phyloP scores from a whole-genome alignment of 2,329 filamentous ascomycete genomes.

The Sporothrix dimorphospora region DNA sequence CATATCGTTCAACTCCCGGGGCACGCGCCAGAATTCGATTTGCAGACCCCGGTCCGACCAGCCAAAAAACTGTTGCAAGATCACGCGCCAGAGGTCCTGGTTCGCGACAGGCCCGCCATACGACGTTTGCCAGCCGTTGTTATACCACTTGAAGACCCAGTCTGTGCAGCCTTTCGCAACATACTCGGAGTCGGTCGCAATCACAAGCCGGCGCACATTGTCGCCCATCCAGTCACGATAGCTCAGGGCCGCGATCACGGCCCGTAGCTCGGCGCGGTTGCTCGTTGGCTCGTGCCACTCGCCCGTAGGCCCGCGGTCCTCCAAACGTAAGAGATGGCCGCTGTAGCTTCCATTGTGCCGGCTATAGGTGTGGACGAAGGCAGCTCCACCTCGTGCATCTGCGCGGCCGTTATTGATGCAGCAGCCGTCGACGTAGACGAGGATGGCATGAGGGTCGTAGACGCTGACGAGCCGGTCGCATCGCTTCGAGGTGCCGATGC shows the following conservation, averaged over 20 bases:
- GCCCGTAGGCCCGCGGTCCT: neutral
- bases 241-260: neutral
- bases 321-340: neutral
- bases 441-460: neutral
- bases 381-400: neutral
- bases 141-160: neutral
- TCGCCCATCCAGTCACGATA: neutral
- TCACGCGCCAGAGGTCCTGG: neutral
- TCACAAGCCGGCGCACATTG: neutral
- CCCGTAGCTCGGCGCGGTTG: neutral
- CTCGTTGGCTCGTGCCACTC: neutral
- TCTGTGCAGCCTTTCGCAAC: neutral
- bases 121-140: neutral
- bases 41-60: conserved; percentile 32
- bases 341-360: neutral
- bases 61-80: neutral
- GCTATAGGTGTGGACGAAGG: neutral
- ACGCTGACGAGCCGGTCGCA: neutral
- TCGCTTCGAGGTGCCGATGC: neutral
- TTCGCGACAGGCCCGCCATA: neutral
- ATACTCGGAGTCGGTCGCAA: neutral
- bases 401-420: neutral
- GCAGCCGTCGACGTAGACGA: neutral
- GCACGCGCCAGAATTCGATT: conserved; percentile 39
- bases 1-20: conserved; percentile 18